Conservation (phyloP, 2,329 filamentous ascomycete genomes). For the Fusarium sp. region DNA sequence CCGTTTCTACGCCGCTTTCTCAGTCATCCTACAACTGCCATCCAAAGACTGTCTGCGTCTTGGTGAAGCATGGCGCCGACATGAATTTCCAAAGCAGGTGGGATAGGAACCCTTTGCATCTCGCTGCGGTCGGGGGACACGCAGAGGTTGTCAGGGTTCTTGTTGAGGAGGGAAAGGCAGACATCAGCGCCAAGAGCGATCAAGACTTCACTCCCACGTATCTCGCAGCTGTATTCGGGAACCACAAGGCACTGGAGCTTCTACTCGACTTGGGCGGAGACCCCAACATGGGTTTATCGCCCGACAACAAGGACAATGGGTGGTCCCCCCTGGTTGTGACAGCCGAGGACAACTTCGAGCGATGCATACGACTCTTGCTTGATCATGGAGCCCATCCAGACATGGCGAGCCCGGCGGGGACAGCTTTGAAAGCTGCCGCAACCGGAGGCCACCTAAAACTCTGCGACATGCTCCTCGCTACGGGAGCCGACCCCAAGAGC, state of each 20-base stretch:
- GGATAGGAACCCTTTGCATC: slow-evolving; percentile 4
- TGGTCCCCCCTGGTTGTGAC: slow-evolving; percentile 1
- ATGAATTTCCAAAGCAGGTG: not conserved
- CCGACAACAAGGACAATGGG: accelerated
- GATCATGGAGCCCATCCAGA: slow-evolving; percentile 2
- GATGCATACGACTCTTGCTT: not conserved
- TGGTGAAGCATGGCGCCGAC: not conserved
- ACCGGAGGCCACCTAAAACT: not conserved
- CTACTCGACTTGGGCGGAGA: slow-evolving; percentile 6
- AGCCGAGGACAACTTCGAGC: not conserved
- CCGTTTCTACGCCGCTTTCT: not conserved
- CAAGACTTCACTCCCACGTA: not conserved
- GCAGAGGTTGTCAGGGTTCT: not conserved
- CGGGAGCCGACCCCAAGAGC: not conserved
- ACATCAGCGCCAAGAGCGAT: not conserved
- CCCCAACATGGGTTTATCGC: slow-evolving; percentile 5
- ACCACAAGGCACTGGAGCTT: not conserved
- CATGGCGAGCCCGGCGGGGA: not conserved
- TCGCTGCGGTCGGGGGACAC: not conserved
- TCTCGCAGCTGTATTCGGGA: not conserved
- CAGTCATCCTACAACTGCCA: not conserved
- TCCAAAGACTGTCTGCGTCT: not conserved
- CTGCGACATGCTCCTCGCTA: not conserved
- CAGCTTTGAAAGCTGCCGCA: not conserved
- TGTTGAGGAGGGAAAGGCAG: not conserved